These are phyloP conservation scores for Nitzschia inconspicua DNA, from an alignment of 108 stramenopile species.

Conservation along the genomic window DNA sequence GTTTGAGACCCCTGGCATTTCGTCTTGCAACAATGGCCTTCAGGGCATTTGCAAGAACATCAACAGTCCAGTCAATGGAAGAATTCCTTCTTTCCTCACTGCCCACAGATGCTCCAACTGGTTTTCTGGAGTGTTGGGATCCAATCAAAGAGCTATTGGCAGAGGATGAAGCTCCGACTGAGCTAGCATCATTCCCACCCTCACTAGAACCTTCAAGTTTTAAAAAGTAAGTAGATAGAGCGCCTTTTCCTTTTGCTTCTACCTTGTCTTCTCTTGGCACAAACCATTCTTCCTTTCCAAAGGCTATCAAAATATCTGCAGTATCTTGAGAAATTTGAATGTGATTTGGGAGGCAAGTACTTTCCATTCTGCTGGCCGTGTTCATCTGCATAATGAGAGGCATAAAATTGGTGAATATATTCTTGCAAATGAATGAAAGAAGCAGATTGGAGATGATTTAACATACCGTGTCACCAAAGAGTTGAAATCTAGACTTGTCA, in stretches of 20 bases:
- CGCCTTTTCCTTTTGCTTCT: constrained; percentile 31
- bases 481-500: constrained; percentile 42
- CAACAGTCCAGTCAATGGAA: constrained; percentile 28
- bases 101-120: too few species aligned
- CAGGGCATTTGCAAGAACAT: constrained; percentile 9
- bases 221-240: background rate
- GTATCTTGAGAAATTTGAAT: constrained; percentile 30
- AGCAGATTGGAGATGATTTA: too few species aligned
- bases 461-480: constrained; percentile 51
- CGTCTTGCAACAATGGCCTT: constrained; percentile 14
- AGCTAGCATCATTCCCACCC: too few species aligned
- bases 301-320: constrained; percentile 18
- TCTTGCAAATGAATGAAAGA: background rate
- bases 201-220: too few species aligned
- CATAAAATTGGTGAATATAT: too few species aligned
- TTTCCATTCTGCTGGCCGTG: constrained; percentile 20
- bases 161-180: too few species aligned
- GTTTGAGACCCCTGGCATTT: background rate
- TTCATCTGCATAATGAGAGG: too few species aligned
- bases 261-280: constrained; percentile 11
- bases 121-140: too few species aligned
- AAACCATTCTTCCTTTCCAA: constrained; percentile 20
- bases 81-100: too few species aligned
- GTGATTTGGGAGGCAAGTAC: constrained; percentile 6
- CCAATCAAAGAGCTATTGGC: too few species aligned